A percentile compares a stretch with the other conserved stretches of the same genome.
Conservation (phyloP, 1,139 yeast species). For the Hyphopichia khmerensis region DNA sequence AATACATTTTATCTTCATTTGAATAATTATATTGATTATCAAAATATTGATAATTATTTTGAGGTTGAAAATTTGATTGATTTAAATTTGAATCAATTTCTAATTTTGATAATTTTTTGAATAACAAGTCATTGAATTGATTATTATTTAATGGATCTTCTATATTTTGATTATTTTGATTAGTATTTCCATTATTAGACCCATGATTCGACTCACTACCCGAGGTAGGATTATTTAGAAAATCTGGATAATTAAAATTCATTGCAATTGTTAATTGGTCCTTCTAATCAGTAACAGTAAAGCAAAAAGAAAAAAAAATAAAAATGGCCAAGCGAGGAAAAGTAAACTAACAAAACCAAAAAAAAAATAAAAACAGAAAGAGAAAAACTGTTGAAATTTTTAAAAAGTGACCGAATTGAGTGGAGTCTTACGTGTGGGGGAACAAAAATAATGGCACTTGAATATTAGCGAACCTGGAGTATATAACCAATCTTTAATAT, state of each 20-base stretch:
- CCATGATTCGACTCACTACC: not conserved
- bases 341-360: too few species aligned
- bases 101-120: constrained; percentile 23
- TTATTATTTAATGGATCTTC: constrained; percentile 5
- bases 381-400: not conserved
- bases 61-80: too few species aligned
- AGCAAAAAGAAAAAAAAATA: not conserved
- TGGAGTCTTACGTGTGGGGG: constrained; percentile 1
- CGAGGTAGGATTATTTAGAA: constrained; percentile 16
- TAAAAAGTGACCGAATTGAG: not conserved
- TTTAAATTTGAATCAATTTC: not conserved
- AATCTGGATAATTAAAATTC: constrained; percentile 42
- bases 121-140: constrained; percentile 26
- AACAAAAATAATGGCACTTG: not conserved
- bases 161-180: constrained; percentile 9
- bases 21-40: not conserved
- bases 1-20: not conserved
- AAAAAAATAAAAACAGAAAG: not conserved
- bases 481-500: too few species aligned
- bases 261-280: too few species aligned
- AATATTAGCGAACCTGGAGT: too few species aligned
- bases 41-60: not conserved
- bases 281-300: too few species aligned
- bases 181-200: not conserved
- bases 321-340: too few species aligned